These are phyloP conservation scores for Aureobasidium sp. DNA, from an alignment of 2,329 filamentous ascomycete genomes.

Conservation along the genomic window DNA sequence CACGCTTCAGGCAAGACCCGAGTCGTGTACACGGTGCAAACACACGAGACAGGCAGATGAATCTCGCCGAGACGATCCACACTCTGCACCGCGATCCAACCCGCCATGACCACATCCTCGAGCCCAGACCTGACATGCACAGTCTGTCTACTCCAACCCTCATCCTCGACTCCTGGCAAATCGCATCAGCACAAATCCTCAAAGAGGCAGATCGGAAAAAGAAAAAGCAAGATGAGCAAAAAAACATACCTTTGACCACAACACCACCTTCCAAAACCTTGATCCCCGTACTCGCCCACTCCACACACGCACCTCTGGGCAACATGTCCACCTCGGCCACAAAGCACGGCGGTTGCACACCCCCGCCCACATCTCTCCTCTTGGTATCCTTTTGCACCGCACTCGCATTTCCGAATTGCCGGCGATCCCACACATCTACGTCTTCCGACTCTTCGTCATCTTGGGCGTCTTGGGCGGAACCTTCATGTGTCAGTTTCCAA, in stretches of 20 bases:
- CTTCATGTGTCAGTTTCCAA: conserved; percentile 37
- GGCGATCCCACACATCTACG: conserved; percentile 59
- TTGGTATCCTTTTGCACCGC: conserved; percentile 29
- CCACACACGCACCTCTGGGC: conserved; percentile 65
- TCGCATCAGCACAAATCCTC: no score
- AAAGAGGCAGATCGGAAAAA: no score
- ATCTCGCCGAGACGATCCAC: neutral
- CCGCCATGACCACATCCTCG: neutral
- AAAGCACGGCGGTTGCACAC: conserved; percentile 56
- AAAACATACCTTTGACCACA: neutral
- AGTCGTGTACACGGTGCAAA: conserved; percentile 14
- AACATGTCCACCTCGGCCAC: conserved; percentile 69
- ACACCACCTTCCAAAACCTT: neutral
- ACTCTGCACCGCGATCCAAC: neutral
- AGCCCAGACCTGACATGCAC: neutral
- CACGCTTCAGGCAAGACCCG: neutral
- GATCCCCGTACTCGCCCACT: conserved; percentile 53
- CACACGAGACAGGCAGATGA: neutral
- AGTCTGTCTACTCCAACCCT: neutral
- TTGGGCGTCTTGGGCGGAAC: conserved; percentile 34
- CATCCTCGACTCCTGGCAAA: neutral
- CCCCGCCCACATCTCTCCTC: conserved; percentile 21
- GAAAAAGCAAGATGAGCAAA: no score
- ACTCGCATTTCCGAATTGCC: conserved; percentile 23
- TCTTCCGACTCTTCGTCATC: conserved; percentile 44